Percentiles rank a stretch among this genome's conserved stretches.
Conservation (phyloP, 352 stramenopile species). For the Plasmopara viticola region DNA sequence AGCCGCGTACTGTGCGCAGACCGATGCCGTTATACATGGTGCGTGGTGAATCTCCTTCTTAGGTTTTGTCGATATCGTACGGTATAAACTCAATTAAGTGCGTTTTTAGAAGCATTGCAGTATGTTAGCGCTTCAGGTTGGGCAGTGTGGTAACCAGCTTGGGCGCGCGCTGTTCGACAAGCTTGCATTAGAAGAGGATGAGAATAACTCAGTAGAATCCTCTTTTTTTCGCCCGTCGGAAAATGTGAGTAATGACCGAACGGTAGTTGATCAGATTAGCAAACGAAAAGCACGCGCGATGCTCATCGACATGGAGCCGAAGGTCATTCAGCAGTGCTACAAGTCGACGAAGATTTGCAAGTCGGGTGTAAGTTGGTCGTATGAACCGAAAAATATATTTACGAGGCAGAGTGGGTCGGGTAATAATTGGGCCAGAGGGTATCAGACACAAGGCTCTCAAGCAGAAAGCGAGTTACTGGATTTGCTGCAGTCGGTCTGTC, state of each 20-base stretch:
- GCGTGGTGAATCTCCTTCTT: no score
- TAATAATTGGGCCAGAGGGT: slow-evolving; percentile 81
- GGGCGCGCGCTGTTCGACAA: slow-evolving; percentile 54
- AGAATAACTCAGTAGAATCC: no score
- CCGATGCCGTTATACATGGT: slow-evolving; percentile 89
- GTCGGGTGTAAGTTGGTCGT: slow-evolving; percentile 29
- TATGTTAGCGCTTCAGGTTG: slow-evolving; percentile 71
- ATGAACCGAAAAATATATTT: slow-evolving; percentile 40
- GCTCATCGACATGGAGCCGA: slow-evolving; percentile 81
- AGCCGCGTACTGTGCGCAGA: slow-evolving; percentile 74
- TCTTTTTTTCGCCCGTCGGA: no score
- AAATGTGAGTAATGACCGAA: slow-evolving; percentile 5
- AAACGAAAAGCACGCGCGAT: slow-evolving; percentile 44
- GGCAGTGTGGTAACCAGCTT: slow-evolving; percentile 77
- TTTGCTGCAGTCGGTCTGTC: slow-evolving; percentile 38
- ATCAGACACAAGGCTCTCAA: slow-evolving; percentile 40
- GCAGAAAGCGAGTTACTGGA: slow-evolving; percentile 40
- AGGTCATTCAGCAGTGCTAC: slow-evolving; percentile 58
- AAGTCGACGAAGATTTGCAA: slow-evolving; percentile 1
- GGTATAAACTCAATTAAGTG: no score
- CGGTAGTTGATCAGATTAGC: slow-evolving; percentile 18
- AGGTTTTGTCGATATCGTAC: no score
- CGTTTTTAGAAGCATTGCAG: neutral
- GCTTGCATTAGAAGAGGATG: slow-evolving; percentile 34
- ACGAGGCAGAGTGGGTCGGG: slow-evolving; percentile 59